phyloP scores from a whole-genome alignment of 345 rosid species.

The Hibiscus tridactylites region DNA sequence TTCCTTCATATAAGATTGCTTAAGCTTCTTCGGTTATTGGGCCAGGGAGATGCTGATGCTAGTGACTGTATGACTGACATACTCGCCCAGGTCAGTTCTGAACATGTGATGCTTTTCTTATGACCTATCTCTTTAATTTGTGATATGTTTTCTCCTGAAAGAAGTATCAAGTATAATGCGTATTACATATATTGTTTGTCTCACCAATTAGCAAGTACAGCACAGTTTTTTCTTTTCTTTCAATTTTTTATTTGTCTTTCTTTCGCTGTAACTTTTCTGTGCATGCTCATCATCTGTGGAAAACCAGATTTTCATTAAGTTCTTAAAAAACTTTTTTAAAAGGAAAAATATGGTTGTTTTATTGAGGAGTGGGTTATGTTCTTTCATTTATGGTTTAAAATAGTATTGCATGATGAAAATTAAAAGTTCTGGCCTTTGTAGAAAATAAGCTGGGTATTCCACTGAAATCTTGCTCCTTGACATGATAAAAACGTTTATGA shows the following conservation, averaged over 20 bases:
- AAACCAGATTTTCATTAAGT: not conserved
- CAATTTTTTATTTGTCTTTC: not conserved
- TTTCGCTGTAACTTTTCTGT: not conserved
- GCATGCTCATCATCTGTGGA: not conserved
- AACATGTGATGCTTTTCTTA: not conserved
- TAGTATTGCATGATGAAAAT: not conserved
- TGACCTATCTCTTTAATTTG: not conserved
- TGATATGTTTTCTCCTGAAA: not conserved
- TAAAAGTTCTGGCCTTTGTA: not conserved
- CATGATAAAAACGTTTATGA: not conserved
- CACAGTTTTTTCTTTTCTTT: not conserved
- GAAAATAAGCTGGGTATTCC: not conserved
- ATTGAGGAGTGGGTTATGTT: not conserved
- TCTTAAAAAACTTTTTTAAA: not conserved
- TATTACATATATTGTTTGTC: not conserved
- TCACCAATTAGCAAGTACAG: not conserved
- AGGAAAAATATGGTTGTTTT: not conserved
- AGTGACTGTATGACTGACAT: slow-evolving; percentile 97
- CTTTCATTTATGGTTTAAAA: not conserved
- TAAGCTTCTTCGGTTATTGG: slow-evolving; percentile 71
- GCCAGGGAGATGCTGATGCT: slow-evolving; percentile 91
- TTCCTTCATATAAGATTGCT: slow-evolving; percentile 96
- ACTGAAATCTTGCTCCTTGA: not conserved
- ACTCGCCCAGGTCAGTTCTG: slow-evolving; percentile 80
- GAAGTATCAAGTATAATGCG: not conserved